Evolutionary conservation across 2,329 filamentous ascomycete genomes (phyloP).

Genomic region (Diplodia seriata): DNA sequence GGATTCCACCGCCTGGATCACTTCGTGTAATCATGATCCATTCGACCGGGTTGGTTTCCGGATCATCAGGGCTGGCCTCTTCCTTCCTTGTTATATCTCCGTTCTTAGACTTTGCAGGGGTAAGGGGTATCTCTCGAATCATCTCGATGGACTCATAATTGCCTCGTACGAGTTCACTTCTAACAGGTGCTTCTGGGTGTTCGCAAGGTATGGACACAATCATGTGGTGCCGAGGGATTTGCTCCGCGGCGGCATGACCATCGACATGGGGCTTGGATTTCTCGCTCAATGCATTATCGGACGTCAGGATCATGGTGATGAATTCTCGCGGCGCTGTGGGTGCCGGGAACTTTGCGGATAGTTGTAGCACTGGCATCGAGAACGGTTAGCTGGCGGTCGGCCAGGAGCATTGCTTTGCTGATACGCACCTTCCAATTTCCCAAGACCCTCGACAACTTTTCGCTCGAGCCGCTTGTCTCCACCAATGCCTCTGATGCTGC

Average conservation of each 20-base stretch:
- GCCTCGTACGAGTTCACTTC: slow-evolving; percentile 79
- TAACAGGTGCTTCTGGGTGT: slow-evolving; percentile 74
- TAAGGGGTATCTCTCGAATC: slow-evolving; percentile 78
- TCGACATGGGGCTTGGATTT: slow-evolving; percentile 47
- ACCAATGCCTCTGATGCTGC: slow-evolving; percentile 83
- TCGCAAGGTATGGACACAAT: slow-evolving; percentile 84
- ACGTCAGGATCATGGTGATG: slow-evolving; percentile 77
- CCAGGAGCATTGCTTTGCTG: background rate
- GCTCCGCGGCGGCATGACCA: slow-evolving; percentile 43
- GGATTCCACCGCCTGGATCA: slow-evolving; percentile 87
- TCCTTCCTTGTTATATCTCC: slow-evolving; percentile 42
- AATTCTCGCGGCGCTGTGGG: slow-evolving; percentile 90
- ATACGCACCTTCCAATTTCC: slow-evolving; percentile 66
- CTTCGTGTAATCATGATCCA: slow-evolving; percentile 94
- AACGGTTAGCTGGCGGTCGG: background rate
- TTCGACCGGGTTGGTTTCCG: slow-evolving; percentile 72
- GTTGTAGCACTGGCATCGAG: slow-evolving; percentile 71
- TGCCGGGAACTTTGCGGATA: slow-evolving; percentile 88
- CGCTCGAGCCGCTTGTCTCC: slow-evolving; percentile 77
- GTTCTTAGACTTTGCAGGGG: slow-evolving; percentile 49
- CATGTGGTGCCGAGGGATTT: slow-evolving; percentile 74
- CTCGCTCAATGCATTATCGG: slow-evolving; percentile 59
- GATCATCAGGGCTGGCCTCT: slow-evolving; percentile 46
- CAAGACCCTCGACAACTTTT: slow-evolving; percentile 63
- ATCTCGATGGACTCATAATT: slow-evolving; percentile 92